Percentiles rank a stretch among this genome's conserved stretches.
phyloP scores from a whole-genome alignment of 192 early-diverging fungal genomes.

The Mortierella alpina region DNA sequence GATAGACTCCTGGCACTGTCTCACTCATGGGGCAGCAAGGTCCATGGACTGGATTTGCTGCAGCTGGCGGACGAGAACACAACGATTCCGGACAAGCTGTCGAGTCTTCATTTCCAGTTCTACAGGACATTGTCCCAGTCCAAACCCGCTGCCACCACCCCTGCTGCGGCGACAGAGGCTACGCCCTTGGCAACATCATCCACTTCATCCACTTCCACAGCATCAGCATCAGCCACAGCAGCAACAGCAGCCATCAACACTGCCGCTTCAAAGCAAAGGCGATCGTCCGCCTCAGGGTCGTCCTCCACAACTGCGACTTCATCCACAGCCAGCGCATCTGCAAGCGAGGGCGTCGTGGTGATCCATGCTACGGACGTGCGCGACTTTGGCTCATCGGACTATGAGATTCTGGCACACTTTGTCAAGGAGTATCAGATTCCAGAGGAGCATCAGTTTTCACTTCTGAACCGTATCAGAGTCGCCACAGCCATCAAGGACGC shows the following conservation, averaged over 20 bases:
- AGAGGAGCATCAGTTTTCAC: constrained; percentile 75
- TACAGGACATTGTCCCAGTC: constrained; percentile 60
- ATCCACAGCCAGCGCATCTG: constrained; percentile 6
- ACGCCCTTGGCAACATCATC: not conserved
- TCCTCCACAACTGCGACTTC: constrained; percentile 5
- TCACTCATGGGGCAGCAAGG: constrained; percentile 71
- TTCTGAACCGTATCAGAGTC: constrained; percentile 85
- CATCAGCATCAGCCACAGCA: constrained; percentile 14
- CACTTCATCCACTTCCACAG: not conserved
- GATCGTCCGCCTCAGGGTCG: constrained; percentile 32
- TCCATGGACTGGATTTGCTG: constrained; percentile 60
- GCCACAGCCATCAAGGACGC: constrained; percentile 66
- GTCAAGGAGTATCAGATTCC: constrained; percentile 79
- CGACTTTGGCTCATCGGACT: constrained; percentile 50
- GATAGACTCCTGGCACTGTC: constrained; percentile 69
- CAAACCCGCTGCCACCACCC: not conserved
- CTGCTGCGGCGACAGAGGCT: not conserved
- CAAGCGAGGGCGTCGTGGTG: constrained; percentile 65
- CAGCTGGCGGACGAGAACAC: constrained; percentile 56
- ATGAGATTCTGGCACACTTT: constrained; percentile 68
- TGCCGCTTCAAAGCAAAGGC: constrained; percentile 31
- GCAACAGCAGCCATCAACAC: constrained; percentile 13
- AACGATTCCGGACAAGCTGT: constrained; percentile 53
- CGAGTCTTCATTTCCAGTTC: constrained; percentile 68
- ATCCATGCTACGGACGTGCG: constrained; percentile 61